Evolutionary conservation across 106 monocot species (phyloP).

Genomic region (Acanthochlamys bracteata): DNA sequence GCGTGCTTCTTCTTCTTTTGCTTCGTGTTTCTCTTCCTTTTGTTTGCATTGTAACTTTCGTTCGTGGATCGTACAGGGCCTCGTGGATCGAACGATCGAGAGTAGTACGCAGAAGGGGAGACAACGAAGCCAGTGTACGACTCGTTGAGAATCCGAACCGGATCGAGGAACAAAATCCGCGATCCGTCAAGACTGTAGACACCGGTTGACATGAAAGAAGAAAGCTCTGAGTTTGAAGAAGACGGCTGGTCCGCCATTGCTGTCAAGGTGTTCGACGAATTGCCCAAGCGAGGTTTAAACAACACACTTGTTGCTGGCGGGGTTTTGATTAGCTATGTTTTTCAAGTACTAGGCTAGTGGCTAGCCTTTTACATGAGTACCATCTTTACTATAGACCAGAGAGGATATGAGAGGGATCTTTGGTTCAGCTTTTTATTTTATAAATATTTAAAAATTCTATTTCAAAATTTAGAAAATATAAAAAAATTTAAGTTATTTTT

Average conservation of each 20-base stretch:
- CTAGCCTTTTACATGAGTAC: too few relatives aligned
- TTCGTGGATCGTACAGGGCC: background rate
- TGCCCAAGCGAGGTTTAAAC: too few relatives aligned
- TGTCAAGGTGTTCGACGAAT: background rate
- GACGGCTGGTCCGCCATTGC: constrained; percentile 2
- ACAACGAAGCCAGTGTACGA: constrained; percentile 54
- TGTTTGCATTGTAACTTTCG: constrained; percentile 5
- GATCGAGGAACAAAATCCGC: constrained; percentile 56
- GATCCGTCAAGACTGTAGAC: constrained; percentile 44
- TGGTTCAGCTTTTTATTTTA: too few relatives aligned
- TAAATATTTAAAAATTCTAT: too few relatives aligned
- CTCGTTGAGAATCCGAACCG: constrained; percentile 63
- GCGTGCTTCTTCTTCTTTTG: constrained; percentile 3
- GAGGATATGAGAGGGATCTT: too few relatives aligned
- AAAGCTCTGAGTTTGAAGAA: constrained; percentile 21
- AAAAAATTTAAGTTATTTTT: too few relatives aligned
- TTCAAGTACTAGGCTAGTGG: too few relatives aligned
- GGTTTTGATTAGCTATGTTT: too few relatives aligned
- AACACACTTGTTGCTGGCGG: too few relatives aligned
- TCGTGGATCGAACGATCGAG: constrained; percentile 38
- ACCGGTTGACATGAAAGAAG: constrained; percentile 50
- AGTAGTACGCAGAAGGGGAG: constrained; percentile 63
- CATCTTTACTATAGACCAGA: too few relatives aligned
- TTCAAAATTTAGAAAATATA: too few relatives aligned
- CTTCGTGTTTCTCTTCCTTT: constrained; percentile 45